Base-by-base conservation (phyloP, 306 rosid genomes). In the Vigna unguiculata region DNA sequence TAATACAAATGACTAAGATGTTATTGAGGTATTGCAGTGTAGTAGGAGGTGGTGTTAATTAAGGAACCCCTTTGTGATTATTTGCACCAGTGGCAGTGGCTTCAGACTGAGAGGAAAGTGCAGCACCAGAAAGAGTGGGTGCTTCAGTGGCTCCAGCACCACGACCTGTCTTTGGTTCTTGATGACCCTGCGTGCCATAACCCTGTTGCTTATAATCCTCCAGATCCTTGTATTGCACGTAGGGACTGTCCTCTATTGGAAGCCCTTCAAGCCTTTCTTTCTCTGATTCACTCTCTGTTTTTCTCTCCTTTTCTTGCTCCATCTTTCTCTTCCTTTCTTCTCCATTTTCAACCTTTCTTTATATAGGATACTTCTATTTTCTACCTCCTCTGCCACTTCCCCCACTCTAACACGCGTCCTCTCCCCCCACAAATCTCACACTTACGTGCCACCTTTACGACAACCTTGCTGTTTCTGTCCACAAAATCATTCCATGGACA, bases 191-290 rank as follows among this genome's bases (percentile, higher is more conserved):
- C 0, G 90, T 75, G 0, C 99, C 99, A 17, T 95, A 95, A 1
- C 83, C 97, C 38, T 84, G 86, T 9, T 30, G 69, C 88, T 95
- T 92, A 78, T 92, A 95, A 20, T 95, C 99, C 64, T 95, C 97
- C 79, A 89, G n/a, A 52, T 85, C 87, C 46, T 85, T 62, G 77
- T 84, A 77, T 20, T 92, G 54, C 10, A 92, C 11, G 41, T 89
- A 95, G 11, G 99, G 99, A 61, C 99, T 92, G 28, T 77, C 84
- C 86, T 92, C 69, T 78, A 85, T 21, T 0, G 91, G 91, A 74
- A 91, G 72, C 14, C 86, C 97, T 77, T 92, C 93, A 4, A n/a
- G n/a, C 67, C 52, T 82, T 66, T 24, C 76, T 75, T 80, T 75
- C 1, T 61, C 69, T 16, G 21, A 2, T 63, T 55, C 81, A 12